Evolutionary conservation across 83 land plant genomes (phyloP).

Genomic region (Picea mariana): DNA sequence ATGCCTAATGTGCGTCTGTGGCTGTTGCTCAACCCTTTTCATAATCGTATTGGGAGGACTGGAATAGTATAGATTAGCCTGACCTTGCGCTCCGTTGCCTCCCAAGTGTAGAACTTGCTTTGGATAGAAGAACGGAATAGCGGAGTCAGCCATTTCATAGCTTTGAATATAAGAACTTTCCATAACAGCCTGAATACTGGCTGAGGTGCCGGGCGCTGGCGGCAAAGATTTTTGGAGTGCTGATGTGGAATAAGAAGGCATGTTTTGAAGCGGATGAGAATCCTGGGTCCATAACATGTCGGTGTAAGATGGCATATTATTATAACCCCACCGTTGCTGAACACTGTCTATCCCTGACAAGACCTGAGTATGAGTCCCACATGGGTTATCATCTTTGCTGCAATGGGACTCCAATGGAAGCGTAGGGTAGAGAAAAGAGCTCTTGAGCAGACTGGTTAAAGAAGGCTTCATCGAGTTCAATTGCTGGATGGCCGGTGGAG

Average conservation of each 20-base stretch:
- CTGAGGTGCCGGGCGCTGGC: no score
- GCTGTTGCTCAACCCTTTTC: no score
- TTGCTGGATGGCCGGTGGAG: not conserved
- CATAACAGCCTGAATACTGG: not conserved
- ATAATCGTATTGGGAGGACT: no score
- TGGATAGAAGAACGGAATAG: no score
- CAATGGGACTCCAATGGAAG: not conserved
- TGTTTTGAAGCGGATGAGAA: conserved; percentile 6
- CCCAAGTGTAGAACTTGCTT: no score
- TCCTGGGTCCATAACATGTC: conserved; percentile 10
- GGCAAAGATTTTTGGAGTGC: not conserved
- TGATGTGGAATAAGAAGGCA: conserved; percentile 2
- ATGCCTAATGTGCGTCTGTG: no score
- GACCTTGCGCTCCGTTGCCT: no score
- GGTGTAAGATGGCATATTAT: not conserved
- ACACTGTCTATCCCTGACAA: no score
- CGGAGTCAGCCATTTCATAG: no score
- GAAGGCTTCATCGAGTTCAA: not conserved
- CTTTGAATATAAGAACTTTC: no score
- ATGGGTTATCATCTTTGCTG: not conserved
- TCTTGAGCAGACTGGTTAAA: not conserved
- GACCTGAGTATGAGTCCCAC: not conserved
- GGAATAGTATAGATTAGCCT: no score
- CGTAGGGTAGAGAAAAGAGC: not conserved
- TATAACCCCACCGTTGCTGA: conserved; percentile 7